A percentile compares a stretch with the other conserved stretches of the same genome.
phyloP scores from a whole-genome alignment of 148 eudicot genomes.

The Camellia sinensis region DNA sequence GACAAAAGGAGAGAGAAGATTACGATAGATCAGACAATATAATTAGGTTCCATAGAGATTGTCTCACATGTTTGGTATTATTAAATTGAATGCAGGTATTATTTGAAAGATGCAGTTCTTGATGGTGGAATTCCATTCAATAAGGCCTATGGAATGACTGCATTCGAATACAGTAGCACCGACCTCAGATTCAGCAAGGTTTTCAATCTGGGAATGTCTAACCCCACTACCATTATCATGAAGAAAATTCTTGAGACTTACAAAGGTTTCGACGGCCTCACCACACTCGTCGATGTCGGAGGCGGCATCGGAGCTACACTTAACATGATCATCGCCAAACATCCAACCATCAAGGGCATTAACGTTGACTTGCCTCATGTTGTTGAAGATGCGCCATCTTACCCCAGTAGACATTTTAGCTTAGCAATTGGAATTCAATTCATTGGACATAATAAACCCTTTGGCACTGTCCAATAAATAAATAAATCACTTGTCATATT shows the following conservation, averaged over 20 bases:
- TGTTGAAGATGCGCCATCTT: slow-evolving; percentile 62
- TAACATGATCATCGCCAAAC: slow-evolving; percentile 58
- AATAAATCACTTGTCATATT: too few relatives aligned
- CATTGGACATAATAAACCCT: too few relatives aligned
- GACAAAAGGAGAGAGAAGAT: too few relatives aligned
- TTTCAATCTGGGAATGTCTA: slow-evolving; percentile 70
- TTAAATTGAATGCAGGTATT: slow-evolving; percentile 36
- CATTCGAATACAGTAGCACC: slow-evolving; percentile 63
- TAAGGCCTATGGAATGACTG: slow-evolving; percentile 26
- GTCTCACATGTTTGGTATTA: too few relatives aligned
- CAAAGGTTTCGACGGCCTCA: slow-evolving; percentile 53
- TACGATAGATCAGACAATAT: too few relatives aligned
- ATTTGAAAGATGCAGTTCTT: slow-evolving; percentile 61
- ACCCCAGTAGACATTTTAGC: slow-evolving; percentile 30
- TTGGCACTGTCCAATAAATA: too few relatives aligned
- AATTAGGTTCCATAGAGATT: too few relatives aligned
- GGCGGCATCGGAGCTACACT: slow-evolving; percentile 70
- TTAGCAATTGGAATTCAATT: too few relatives aligned
- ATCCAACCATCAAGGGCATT: slow-evolving; percentile 60
- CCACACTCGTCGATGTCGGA: slow-evolving; percentile 63
- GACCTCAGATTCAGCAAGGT: slow-evolving; percentile 68
- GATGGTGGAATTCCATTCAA: slow-evolving; percentile 83
- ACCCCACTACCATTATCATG: slow-evolving; percentile 63
- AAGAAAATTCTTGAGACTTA: slow-evolving; percentile 55
- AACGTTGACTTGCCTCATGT: slow-evolving; percentile 79